Percentiles rank a stretch among this genome's conserved stretches.
Conservation (phyloP, 805 yeast genomes). For the Kazachstania psychrophila region DNA sequence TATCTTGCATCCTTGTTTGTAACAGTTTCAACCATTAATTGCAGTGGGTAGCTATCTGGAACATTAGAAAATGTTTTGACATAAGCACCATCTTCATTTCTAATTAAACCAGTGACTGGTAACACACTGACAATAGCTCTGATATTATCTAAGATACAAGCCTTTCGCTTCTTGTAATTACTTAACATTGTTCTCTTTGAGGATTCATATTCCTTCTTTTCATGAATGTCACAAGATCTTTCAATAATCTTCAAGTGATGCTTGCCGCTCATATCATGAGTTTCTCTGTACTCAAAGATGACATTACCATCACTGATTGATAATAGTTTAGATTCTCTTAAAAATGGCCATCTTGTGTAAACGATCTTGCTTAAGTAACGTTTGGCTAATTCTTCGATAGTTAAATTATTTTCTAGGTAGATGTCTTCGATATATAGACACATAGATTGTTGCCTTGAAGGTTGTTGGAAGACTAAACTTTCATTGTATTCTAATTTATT, state of each 20-base stretch:
- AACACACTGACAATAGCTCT: constrained; percentile 59
- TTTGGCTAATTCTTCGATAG: constrained; percentile 56
- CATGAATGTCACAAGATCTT: constrained; percentile 39
- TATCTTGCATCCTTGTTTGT: constrained; percentile 66
- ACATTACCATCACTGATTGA: constrained; percentile 47
- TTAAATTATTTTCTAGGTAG: constrained; percentile 39
- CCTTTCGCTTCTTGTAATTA: constrained; percentile 45
- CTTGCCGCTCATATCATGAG: constrained; percentile 6
- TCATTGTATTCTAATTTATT: constrained; percentile 48
- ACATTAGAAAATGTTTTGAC: constrained; percentile 56
- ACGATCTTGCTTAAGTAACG: constrained; percentile 53
- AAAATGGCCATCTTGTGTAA: constrained; percentile 83
- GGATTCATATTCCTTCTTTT: constrained; percentile 37
- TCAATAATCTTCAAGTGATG: constrained; percentile 29
- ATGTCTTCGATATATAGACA: constrained; percentile 51
- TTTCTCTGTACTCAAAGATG: constrained; percentile 32
- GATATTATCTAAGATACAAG: constrained; percentile 48
- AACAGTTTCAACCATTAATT: constrained; percentile 68
- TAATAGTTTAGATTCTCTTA: constrained; percentile 68
- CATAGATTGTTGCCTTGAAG: constrained; percentile 76
- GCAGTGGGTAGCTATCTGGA: constrained; percentile 60
- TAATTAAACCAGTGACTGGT: constrained; percentile 67
- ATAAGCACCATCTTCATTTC: constrained; percentile 64
- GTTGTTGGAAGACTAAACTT: constrained; percentile 72
- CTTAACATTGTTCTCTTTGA: constrained; percentile 34